Conservation (phyloP, 345 rosid species). For the Trapa bicornis region DNA sequence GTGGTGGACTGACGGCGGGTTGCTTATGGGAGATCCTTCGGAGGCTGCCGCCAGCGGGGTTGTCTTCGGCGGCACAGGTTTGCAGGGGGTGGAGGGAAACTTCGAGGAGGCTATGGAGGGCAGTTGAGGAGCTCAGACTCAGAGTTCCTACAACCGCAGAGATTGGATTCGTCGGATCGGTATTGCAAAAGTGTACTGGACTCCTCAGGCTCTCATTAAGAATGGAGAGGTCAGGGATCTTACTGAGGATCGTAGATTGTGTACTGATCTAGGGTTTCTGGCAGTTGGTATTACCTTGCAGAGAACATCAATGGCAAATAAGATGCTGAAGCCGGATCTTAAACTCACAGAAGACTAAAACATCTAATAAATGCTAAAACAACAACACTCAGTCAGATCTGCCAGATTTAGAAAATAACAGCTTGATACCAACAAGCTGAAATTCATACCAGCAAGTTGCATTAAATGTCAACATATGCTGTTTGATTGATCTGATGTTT, state of each 20-base stretch:
- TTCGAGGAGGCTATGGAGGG: constrained; percentile 66
- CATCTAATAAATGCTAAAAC: not conserved
- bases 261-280: constrained; percentile 33
- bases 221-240: constrained; percentile 67
- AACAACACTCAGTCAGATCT: not conserved
- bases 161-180: constrained; percentile 69
- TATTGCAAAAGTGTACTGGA: constrained; percentile 68
- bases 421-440: too few species aligned
- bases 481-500: not conserved
- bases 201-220: constrained; percentile 57
- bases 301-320: not conserved
- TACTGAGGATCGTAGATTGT: not conserved
- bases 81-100: constrained; percentile 89
- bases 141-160: constrained; percentile 58
- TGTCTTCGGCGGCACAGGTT: constrained; percentile 67
- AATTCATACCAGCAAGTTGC: too few species aligned
- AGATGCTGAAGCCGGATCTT: not conserved
- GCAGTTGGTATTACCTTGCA: not conserved
- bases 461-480: not conserved
- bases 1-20: constrained; percentile 35
- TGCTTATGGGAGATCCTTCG: constrained; percentile 74
- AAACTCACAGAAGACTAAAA: not conserved
- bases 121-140: constrained; percentile 73
- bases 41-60: constrained; percentile 60
- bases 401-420: not conserved